Evolutionary conservation across 2,329 filamentous ascomycete species (phyloP), one percentile per base, ranked within the genome.

Genomic region (Microascus cirrosus): DNA sequence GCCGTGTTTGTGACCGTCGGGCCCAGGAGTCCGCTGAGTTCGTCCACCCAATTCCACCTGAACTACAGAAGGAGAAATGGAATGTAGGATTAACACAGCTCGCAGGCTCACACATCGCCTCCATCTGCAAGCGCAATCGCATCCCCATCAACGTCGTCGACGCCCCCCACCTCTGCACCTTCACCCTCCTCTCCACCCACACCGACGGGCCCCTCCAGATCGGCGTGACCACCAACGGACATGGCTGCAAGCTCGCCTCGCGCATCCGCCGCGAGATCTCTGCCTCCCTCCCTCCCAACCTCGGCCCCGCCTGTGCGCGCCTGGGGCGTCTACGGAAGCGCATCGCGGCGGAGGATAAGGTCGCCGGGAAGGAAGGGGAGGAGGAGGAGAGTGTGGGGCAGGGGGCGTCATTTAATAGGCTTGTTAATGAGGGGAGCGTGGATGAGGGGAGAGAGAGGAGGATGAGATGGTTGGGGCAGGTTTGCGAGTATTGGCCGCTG

Each of bases 401-500:
- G 71, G 83, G 81, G 18, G 83, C 92, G 1, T 81, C 79, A 0
- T 96, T 99, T 71, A 99, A 99, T 70, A 84, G 81, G 60, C 77
- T 99, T 3, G 80, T 97, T 7, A 82, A 79, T 0, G 85, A 89
- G 53, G 83, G 85, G 52, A 90, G 94, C 65, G 73, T 81, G 1
- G 86, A 88, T 60, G 86, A 86, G 2, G 82, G 84, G 18, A 90
- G 90, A 68, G 91, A 82, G 24, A 79, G 93, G 60, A 82, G 94
- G 56, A 92, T 95, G 77, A 83, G 94, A 59, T 99, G 94, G 94
- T 77, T 99, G 1, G 84, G 88, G 22, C 94, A 99, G 69, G 90
- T 99, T 56, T 99, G 94, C 78, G 94, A 99, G 75, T 99, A 99
- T 73, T 99, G 94, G 94, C 92, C 94, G 1, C 78, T 99, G 28